Evolutionary conservation across 2,329 filamentous ascomycete species (phyloP), one percentile per base, ranked within the genome.

Genomic region (Fusarium sp.): DNA sequence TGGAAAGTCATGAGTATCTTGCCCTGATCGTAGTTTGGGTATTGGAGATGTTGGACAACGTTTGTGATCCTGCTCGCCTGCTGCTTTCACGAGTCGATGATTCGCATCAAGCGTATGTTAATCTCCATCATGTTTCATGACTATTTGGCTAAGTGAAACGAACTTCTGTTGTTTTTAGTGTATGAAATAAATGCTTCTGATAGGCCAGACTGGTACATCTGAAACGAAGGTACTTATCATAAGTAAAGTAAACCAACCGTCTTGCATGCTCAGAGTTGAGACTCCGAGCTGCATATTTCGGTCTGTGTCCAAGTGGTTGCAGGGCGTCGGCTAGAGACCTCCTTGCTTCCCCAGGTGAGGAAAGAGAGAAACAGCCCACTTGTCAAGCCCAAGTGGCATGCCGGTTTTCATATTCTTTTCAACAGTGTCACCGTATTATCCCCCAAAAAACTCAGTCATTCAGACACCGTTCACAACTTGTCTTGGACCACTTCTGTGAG

Each of bases 371-470:
- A 48, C 42, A 47, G 35, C 28, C n/a, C 35, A 45, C 47, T 54
- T 50, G 62, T 39, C 66, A 35, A 60, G 50, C 30, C 41, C 51
- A 50, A 50, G n/a, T 63, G 44, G 51, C 44, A 45, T 60, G 38
- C 39, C 48, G 53, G 54, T 55, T 71, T 76, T 70, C 73, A 70
- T 73, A 68, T 76, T 73, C n/a, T n/a, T n/a, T 53, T 26, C 13
- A 48, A 53, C 39, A 36, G 50, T 35, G 42, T 56, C 44, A 55
- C 30, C 35, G 36, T 66, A 58, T 62, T 57, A 41, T 59, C 33
- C 45, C 18, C 22, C 41, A 33, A 33, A 47, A 28, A 26, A 39
- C 33, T 53, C 36, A 26, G 24, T 28, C 39, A 42, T 44, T 31
- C 38, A 30, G 56, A 51, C 48, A 54, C 41, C 36, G 35, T 26